These are phyloP conservation scores for Macrolepiota fuliginosa DNA, from an alignment of 768 basidiomycete genomes.

Conservation along the genomic window DNA sequence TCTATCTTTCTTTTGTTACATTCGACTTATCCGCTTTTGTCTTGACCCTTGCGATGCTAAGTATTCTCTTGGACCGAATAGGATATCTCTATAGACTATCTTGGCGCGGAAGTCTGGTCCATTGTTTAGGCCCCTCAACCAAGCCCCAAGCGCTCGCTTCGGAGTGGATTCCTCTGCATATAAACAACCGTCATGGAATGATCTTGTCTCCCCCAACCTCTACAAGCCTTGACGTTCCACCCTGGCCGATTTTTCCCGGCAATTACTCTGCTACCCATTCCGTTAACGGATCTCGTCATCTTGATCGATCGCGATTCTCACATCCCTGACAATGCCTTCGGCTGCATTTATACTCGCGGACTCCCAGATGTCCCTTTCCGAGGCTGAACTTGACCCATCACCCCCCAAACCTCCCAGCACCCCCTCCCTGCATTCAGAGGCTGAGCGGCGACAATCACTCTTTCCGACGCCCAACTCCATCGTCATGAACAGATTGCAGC, in stretches of 20 bases:
- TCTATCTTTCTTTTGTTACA: slow-evolving; percentile 5
- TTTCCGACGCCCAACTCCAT: slow-evolving; percentile 9
- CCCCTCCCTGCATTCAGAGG: slow-evolving; percentile 21
- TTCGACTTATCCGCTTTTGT: slow-evolving; percentile 11
- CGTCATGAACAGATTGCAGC: slow-evolving; percentile 22
- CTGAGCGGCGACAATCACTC: slow-evolving; percentile 17
- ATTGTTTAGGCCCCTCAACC: neutral
- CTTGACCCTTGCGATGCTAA: neutral
- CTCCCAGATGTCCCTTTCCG: slow-evolving; percentile 9
- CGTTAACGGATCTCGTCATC: neutral
- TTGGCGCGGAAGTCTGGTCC: slow-evolving; percentile 5
- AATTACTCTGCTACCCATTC: neutral
- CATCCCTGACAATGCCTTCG: neutral
- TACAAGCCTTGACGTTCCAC: neutral
- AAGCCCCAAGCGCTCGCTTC: neutral
- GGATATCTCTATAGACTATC: slow-evolving; percentile 1
- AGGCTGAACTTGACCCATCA: slow-evolving; percentile 19
- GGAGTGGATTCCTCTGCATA: neutral
- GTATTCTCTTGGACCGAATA: slow-evolving; percentile 8
- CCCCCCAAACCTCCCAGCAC: slow-evolving; percentile 26
- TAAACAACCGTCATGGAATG: neutral
- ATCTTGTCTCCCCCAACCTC: neutral
- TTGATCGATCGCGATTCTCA: neutral
- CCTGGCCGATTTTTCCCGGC: slow-evolving; percentile 1
- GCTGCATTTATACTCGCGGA: neutral